Evolutionary conservation across 1,139 yeast genomes (phyloP).

Genomic region (Kluyveromyces sp.): DNA sequence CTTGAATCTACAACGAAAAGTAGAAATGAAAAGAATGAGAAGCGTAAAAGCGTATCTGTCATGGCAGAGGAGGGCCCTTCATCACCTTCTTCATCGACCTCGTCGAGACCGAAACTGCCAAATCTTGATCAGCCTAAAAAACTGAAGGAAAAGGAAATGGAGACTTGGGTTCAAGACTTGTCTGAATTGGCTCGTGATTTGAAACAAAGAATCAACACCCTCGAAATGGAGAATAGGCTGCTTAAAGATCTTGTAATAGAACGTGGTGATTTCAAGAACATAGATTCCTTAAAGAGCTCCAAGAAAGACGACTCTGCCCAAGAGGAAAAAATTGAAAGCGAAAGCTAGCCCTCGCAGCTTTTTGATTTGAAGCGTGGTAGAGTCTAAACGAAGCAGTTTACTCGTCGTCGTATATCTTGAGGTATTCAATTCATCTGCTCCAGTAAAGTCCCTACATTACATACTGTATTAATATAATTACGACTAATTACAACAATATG

Average conservation of each 20-base stretch:
- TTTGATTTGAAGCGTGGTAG: too few relatives aligned
- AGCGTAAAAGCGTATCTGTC: background rate
- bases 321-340: constrained; percentile 11
- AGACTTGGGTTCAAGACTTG: constrained; percentile 54
- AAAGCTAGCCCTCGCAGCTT: too few relatives aligned
- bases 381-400: too few relatives aligned
- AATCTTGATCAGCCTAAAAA: constrained; percentile 32
- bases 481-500: background rate
- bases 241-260: constrained; percentile 70
- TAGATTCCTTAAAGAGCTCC: constrained; percentile 18
- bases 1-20: background rate
- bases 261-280: constrained; percentile 31
- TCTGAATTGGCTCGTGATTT: constrained; percentile 53
- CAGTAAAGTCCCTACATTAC: background rate
- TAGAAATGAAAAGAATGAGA: background rate
- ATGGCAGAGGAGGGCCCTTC: background rate
- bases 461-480: constrained; percentile 1
- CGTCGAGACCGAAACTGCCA: constrained; percentile 4
- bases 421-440: background rate
- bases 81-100: background rate
- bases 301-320: constrained; percentile 10
- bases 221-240: constrained; percentile 80
- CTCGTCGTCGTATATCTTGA: too few relatives aligned
- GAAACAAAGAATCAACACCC: constrained; percentile 56
- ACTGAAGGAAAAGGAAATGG: constrained; percentile 79